These are phyloP conservation scores for Geum urbanum DNA, from an alignment of 306 rosid genomes.

Conservation along the genomic window DNA sequence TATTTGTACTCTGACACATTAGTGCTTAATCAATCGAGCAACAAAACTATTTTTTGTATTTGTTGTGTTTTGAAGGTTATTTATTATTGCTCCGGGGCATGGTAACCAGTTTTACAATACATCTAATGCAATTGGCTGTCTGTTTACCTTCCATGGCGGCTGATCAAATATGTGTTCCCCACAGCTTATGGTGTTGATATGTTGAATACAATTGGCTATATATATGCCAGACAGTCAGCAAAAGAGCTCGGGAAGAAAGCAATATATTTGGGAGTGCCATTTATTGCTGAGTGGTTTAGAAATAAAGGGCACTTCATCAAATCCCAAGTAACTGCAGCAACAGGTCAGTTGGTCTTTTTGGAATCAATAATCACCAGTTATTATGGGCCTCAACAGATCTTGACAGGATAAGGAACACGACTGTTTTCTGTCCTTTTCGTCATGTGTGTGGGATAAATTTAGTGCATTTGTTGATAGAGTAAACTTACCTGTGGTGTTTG, in stretches of 20 bases:
- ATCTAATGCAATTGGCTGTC: not conserved
- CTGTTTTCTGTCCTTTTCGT: not conserved
- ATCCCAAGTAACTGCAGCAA: slow-evolving; percentile 98
- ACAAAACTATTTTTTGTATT: not conserved
- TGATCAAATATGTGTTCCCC: slow-evolving; percentile 23
- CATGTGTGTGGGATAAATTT: not conserved
- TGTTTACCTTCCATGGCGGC: not conserved
- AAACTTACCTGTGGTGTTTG: slow-evolving; percentile 26
- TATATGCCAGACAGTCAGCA: slow-evolving; percentile 91
- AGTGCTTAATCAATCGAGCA: not conserved
- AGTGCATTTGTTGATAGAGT: slow-evolving; percentile 17
- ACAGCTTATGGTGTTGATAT: slow-evolving; percentile 94
- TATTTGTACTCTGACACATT: not conserved
- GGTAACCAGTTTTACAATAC: not conserved
- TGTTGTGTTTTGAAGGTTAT: not conserved
- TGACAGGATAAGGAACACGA: slow-evolving; percentile 1
- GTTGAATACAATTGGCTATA: slow-evolving; percentile 95
- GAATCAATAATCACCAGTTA: slow-evolving; percentile 11
- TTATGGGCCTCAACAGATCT: not conserved
- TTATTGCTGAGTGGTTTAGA: slow-evolving; percentile 97
- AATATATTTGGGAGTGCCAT: slow-evolving; percentile 89
- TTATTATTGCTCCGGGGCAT: not conserved
- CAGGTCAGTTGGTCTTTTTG: slow-evolving; percentile 52
- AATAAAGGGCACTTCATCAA: slow-evolving; percentile 96
- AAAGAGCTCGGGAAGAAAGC: slow-evolving; percentile 98